A percentile compares a stretch with the other conserved stretches of the same genome.
Conservation (phyloP, 352 stramenopile genomes). For the Phytophthora nicotianae region DNA sequence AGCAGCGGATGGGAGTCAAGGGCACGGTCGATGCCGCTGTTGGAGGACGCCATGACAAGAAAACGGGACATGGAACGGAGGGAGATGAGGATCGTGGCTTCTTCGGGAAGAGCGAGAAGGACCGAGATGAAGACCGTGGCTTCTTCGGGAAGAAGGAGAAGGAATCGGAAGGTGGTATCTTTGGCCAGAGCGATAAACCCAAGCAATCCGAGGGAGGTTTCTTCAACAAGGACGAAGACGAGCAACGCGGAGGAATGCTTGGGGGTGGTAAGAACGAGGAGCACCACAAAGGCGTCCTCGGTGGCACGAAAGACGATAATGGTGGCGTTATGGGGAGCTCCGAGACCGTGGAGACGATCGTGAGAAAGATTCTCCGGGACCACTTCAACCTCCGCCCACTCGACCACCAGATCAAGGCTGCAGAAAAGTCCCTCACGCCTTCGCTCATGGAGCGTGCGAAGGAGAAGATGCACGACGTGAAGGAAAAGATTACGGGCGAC, state of each 20-base stretch:
- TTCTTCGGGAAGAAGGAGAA: not conserved
- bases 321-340: conserved; percentile 24
- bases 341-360: conserved; percentile 33
- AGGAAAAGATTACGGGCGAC: conserved; percentile 36
- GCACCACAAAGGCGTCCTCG: conserved; percentile 11
- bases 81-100: not conserved
- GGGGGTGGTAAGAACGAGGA: conserved; percentile 1
- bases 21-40: conserved; percentile 25
- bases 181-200: not conserved
- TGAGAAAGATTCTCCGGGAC: conserved; percentile 28
- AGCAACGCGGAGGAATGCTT: not conserved
- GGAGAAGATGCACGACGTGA: conserved; percentile 34
- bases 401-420: conserved; percentile 28
- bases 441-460: conserved; percentile 38
- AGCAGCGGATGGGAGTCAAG: conserved; percentile 30
- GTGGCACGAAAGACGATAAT: conserved; percentile 25
- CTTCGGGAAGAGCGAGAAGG: not conserved
- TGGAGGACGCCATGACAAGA: conserved; percentile 1
- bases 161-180: not conserved
- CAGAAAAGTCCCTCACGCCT: conserved; percentile 29
- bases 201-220: conserved; percentile 4
- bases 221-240: conserved; percentile 4
- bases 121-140: not conserved
- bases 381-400: conserved; percentile 30
- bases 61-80: not conserved